Conservation (phyloP, 805 yeast species). For the Sugiyamaella americana region DNA sequence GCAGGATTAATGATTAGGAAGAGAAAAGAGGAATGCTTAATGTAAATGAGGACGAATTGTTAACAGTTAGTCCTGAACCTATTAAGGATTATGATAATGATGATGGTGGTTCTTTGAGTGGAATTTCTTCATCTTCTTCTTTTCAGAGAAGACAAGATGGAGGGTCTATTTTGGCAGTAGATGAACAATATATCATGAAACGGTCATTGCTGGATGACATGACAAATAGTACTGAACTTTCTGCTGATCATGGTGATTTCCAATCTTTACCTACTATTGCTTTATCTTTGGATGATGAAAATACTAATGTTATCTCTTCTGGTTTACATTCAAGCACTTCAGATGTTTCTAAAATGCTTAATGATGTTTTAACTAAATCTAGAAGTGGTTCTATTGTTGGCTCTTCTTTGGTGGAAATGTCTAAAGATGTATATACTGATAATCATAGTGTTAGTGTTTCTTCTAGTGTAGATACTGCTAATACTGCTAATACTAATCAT, state of each 20-base stretch:
- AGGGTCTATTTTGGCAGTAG: neutral
- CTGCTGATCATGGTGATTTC: neutral
- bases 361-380: neutral
- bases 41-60: neutral
- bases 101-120: no score
- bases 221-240: neutral
- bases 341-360: neutral
- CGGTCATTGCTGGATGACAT: neutral
- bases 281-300: neutral
- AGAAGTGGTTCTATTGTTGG: neutral
- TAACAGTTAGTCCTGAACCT: neutral
- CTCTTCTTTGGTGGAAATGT: neutral
- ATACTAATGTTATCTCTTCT: neutral
- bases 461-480: neutral
- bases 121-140: neutral
- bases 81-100: neutral
- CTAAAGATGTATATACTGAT: no score
- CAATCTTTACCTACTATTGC: neutral
- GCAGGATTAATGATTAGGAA: no score
- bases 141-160: neutral
- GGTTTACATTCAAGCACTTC: neutral
- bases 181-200: neutral
- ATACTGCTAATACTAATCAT: no score
- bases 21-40: no score
- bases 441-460: no score